Base-by-base conservation (phyloP, 2,329 filamentous ascomycete species). In the Pezicula radicicola region DNA sequence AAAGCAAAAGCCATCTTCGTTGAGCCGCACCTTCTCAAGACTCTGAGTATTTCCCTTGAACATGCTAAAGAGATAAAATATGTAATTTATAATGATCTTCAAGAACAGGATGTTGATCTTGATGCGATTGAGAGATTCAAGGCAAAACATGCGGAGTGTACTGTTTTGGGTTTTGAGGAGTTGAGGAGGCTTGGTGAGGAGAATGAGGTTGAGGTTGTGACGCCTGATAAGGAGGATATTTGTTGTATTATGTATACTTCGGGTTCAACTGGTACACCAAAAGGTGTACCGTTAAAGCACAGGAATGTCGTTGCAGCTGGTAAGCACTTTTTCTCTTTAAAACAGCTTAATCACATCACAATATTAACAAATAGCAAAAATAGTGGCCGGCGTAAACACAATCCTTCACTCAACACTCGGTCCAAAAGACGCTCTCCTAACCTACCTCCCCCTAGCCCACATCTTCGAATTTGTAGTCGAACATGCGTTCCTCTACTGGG, bases 391-490 rank as follows among this genome's bases (percentile, higher is more conserved):
- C 66, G 82, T 96, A 39, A 82, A 87, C 64, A 80, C 80, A 39
- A 84, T 89, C 54, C 84, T 97, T 46, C 88, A 87, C 19, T 83
- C 86, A 53, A 87, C 87, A 63, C 83, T 97, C 47, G 86, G 85
- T 53, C 84, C 87, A 52, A 82, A 79, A 46, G 94, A 97, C 63
- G 80, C 81, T 40, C 78, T 97, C 46, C 81, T 97, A 41, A 91
- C 92, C 28, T 99, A 97, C 70, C 83, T 99, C 12, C 94, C 94
- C 1, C 84, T 96, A 48, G 92, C 94, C 2, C 94, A 99, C 69
- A 97, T 96, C 64, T 85, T 97, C 62, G 94, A 97, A 70, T 94
- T 96, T 70, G 88, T 92, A 52, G 90, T 97, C 59, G 94, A 99
- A 73, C 96, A 96, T 69, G 76, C 91, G 8, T 91, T 88, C 53